Evolutionary conservation across 202 grass and related monocot genomes (phyloP), one percentile per base, ranked within the genome.

Genomic region (Eragrostis tef): DNA sequence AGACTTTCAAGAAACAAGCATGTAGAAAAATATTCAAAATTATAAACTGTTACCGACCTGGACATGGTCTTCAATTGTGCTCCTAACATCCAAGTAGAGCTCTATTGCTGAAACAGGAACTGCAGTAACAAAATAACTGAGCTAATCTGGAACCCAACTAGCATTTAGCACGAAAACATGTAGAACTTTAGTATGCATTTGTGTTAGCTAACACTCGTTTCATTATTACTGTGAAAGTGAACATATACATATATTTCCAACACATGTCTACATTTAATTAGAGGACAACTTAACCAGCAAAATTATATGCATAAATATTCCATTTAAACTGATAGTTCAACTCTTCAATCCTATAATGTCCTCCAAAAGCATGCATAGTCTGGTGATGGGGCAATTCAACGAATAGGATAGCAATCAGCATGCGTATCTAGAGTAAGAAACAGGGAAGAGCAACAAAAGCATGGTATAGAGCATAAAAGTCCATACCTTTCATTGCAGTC

Each of bases 61-160:
- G 81, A 97, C 83, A 70, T 97, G 91, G 22, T 84, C 83, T 86
- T 94, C 94, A 83, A 94, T 80, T 84, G 52, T 71, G 66, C 62
- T 26, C 71, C 89, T 92, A 67, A 75, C 41, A 79, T 94, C 82
- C 84, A 97, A 49, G 77, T 92, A 94, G 53, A 88, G 49, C 25
- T 97, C 90, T 78, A 97, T 85, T 1, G 81, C 67, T 46, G 79
- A 73, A 71, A 89, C 88, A 82, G 88, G 83, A 87, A 86, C 94
- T 97, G 81, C 15, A 83, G 53, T 20, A 26, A 53, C 67, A 85
- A 71, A 82, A 84, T 73, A 80, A 75, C 50, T 72, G 81, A 75
- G 34, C 20, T 52, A 78, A 62, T 16, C 6, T 71, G 39, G 9
- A 71, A 70, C 48, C 64, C 20, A 70, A 81, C 1, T 45, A 72